Percentiles rank a stretch among this genome's conserved stretches.
Conservation (phyloP, 768 basidiomycete genomes). For the Strobilomyces echinocephalus region DNA sequence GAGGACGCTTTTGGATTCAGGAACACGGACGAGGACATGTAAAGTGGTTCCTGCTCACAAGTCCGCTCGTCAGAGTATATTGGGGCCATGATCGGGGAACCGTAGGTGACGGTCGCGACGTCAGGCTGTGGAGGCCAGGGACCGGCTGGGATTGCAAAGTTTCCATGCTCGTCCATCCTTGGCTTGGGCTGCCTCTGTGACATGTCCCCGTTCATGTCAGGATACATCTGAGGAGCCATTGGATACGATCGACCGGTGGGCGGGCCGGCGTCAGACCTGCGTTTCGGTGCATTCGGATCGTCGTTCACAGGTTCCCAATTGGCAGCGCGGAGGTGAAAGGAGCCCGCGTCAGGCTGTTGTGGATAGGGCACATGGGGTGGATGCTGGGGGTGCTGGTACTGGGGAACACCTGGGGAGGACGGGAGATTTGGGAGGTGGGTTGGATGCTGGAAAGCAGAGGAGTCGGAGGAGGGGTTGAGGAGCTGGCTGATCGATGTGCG, state of each 20-base stretch:
- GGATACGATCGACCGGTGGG: slow-evolving; percentile 32
- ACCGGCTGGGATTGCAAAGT: slow-evolving; percentile 26
- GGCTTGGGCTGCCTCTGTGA: slow-evolving; percentile 22
- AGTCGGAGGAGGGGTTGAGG: slow-evolving; percentile 44
- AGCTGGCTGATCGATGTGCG: slow-evolving; percentile 49
- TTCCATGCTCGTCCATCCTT: slow-evolving; percentile 31
- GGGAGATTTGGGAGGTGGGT: slow-evolving; percentile 27
- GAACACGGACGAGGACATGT: slow-evolving; percentile 7
- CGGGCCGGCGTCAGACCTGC: slow-evolving; percentile 32
- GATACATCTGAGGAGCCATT: slow-evolving; percentile 31
- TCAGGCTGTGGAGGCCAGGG: slow-evolving; percentile 34
- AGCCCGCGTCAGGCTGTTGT: slow-evolving; percentile 25
- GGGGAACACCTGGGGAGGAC: slow-evolving; percentile 20
- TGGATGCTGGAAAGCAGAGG: slow-evolving; percentile 31
- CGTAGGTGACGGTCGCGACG: slow-evolving; percentile 36
- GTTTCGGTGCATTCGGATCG: slow-evolving; percentile 34
- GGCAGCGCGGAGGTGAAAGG: slow-evolving; percentile 59
- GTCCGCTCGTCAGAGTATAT: slow-evolving; percentile 58
- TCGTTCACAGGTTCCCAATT: slow-evolving; percentile 46
- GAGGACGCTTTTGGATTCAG: slow-evolving; percentile 17
- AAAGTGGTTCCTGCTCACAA: slow-evolving; percentile 34
- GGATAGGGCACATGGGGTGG: slow-evolving; percentile 26
- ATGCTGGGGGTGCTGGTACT: slow-evolving; percentile 28
- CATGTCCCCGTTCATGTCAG: slow-evolving; percentile 34
- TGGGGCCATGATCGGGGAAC: slow-evolving; percentile 39